Evolutionary conservation across 805 yeast species (phyloP).

Genomic region (Yamadazyma kitorensis): DNA sequence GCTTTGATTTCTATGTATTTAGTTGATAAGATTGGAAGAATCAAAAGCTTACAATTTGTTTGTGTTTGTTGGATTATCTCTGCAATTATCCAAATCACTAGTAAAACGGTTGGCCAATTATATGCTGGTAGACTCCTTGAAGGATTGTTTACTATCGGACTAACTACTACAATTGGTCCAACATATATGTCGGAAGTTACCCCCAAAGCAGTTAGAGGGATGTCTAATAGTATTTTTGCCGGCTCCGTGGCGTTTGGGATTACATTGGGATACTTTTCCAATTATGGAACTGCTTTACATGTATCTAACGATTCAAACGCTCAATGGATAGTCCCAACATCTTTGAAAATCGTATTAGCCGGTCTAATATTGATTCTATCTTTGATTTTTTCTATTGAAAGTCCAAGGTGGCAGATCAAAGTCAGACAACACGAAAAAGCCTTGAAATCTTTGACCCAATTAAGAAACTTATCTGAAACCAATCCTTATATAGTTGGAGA

Average conservation of each 20-base stretch:
- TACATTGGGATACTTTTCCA: constrained; percentile 44
- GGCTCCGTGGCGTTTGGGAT: constrained; percentile 58
- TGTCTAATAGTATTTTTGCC: constrained; percentile 48
- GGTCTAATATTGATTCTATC: constrained; percentile 42
- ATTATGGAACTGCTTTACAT: constrained; percentile 23
- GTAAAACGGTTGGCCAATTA: constrained; percentile 45
- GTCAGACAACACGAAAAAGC: constrained; percentile 38
- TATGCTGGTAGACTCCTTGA: constrained; percentile 53
- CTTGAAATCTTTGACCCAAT: constrained; percentile 30
- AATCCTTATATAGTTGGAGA: constrained; percentile 50
- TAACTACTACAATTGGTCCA: constrained; percentile 53
- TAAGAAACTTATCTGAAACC: constrained; percentile 42
- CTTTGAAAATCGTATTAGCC: constrained; percentile 46
- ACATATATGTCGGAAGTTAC: constrained; percentile 50
- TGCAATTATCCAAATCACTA: constrained; percentile 46
- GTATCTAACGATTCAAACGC: constrained; percentile 16
- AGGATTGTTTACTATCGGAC: constrained; percentile 49
- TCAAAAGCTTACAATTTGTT: constrained; percentile 42
- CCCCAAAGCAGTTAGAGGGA: constrained; percentile 50
- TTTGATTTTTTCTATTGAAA: constrained; percentile 39
- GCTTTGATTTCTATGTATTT: constrained; percentile 44
- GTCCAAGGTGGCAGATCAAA: constrained; percentile 51
- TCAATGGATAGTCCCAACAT: constrained; percentile 52
- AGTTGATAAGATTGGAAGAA: constrained; percentile 51
- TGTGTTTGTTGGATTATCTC: constrained; percentile 43